These are phyloP conservation scores for Waltergamsia citrina DNA, from an alignment of 2,329 filamentous ascomycete genomes.

Conservation along the genomic window DNA sequence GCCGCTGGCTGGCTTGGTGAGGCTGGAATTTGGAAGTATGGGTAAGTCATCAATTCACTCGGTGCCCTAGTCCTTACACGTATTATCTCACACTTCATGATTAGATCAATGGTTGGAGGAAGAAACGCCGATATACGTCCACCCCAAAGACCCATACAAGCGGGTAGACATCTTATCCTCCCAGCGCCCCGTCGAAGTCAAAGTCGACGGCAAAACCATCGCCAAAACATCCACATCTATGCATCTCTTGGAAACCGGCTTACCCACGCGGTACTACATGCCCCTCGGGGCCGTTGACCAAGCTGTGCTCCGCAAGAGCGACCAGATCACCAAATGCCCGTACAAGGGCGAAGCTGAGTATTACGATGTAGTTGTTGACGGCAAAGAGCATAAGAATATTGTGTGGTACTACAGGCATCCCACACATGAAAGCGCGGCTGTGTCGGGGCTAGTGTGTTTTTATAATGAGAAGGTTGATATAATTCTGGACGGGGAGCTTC, in stretches of 20 bases:
- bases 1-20: conserved; percentile 18
- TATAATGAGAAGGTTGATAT: conserved; percentile 62
- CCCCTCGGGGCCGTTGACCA: conserved; percentile 39
- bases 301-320: conserved; percentile 34
- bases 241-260: conserved; percentile 51
- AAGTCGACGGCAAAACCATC: conserved; percentile 33
- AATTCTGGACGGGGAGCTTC: conserved; percentile 38
- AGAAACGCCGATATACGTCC: conserved; percentile 46
- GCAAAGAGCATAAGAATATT: conserved; percentile 34
- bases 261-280: conserved; percentile 51
- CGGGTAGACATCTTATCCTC: conserved; percentile 52
- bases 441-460: conserved; percentile 52
- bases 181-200: conserved; percentile 39
- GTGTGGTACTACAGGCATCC: conserved; percentile 56
- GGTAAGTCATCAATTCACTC: conserved; percentile 11
- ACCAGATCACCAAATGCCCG: conserved; percentile 48
- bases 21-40: conserved; percentile 24
- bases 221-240: conserved; percentile 34
- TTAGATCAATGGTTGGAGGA: conserved; percentile 42
- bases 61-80: neutral
- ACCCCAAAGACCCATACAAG: conserved; percentile 60
- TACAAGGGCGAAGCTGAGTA: conserved; percentile 61
- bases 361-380: conserved; percentile 42
- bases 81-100: no score
- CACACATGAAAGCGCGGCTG: conserved; percentile 41